Conservation (phyloP, 2,329 filamentous ascomycete species). For the Phaeosphaeriaceae sp. region DNA sequence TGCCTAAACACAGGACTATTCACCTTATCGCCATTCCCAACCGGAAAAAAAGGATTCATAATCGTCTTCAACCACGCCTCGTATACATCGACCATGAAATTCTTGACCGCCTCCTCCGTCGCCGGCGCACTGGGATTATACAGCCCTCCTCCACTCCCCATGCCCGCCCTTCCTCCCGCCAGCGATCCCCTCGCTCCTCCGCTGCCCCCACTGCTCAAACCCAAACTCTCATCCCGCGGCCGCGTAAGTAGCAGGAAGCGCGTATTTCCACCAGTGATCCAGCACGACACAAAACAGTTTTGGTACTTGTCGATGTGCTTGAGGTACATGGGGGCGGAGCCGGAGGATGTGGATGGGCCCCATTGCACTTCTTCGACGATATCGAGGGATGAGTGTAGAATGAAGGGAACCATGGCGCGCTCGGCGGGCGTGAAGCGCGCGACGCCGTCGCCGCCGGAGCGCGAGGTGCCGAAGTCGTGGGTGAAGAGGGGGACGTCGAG, state of each 20-base stretch:
- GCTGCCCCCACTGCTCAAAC: conserved; percentile 27
- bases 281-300: conserved; percentile 93
- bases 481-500: conserved; percentile 97
- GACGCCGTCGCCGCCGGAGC: conserved; percentile 91
- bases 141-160: conserved; percentile 53
- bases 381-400: conserved; percentile 91
- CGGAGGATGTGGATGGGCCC: conserved; percentile 58
- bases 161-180: conserved; percentile 37
- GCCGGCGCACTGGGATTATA: conserved; percentile 84
- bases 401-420: conserved; percentile 95
- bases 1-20: conserved; percentile 84
- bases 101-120: conserved; percentile 93
- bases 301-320: conserved; percentile 98
- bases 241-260: conserved; percentile 95
- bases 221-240: conserved; percentile 59
- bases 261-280: conserved; percentile 89
- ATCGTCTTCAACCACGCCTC: conserved; percentile 96
- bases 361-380: conserved; percentile 97
- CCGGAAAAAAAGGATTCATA: conserved; percentile 94
- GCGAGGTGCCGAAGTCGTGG: conserved; percentile 95
- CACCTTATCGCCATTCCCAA: conserved; percentile 84
- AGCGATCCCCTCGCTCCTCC: conserved; percentile 36
- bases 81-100: conserved; percentile 95
- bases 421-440: conserved; percentile 88
- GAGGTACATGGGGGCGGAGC: conserved; percentile 72